These are phyloP conservation scores for Hondaea fermentalgiana DNA, from an alignment of 108 stramenopile genomes.

Conservation along the genomic window DNA sequence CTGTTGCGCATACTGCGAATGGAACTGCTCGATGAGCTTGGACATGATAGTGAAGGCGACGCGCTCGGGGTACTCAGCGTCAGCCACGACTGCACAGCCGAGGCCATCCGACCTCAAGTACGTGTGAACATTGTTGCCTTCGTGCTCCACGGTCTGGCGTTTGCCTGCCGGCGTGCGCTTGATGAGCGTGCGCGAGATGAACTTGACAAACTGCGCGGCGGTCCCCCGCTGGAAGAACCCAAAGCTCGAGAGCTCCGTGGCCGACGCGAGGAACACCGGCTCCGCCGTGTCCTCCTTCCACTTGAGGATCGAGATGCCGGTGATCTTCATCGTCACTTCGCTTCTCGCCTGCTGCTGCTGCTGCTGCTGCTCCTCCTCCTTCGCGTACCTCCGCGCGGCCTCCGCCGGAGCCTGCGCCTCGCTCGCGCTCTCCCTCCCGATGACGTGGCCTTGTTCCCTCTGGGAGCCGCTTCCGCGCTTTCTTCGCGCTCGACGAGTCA, in stretches of 20 bases:
- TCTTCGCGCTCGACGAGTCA: too few species aligned
- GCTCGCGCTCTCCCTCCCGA: too few species aligned
- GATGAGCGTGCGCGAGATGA: constrained; percentile 91
- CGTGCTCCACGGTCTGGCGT: constrained; percentile 90
- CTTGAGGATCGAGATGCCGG: constrained; percentile 68
- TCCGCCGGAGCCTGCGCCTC: too few species aligned
- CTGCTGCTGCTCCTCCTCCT: too few species aligned
- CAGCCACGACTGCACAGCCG: constrained; percentile 79
- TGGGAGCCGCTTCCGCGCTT: too few species aligned
- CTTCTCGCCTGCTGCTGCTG: too few species aligned
- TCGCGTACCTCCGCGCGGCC: too few species aligned
- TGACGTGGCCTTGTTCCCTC: too few species aligned
- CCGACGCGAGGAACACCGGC: constrained; percentile 60
- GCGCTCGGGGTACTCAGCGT: constrained; percentile 91
- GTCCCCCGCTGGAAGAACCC: constrained; percentile 67
- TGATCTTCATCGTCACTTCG: constrained; percentile 55
- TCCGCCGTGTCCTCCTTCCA: constrained; percentile 56
- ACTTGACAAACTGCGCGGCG: constrained; percentile 77
- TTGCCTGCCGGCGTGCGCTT: constrained; percentile 92
- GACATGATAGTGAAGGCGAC: constrained; percentile 92
- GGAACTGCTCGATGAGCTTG: constrained; percentile 88
- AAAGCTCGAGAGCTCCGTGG: constrained; percentile 67
- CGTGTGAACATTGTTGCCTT: constrained; percentile 93
- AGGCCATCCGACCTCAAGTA: constrained; percentile 91
- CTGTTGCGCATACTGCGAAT: constrained; percentile 33